These are phyloP conservation scores for Cadophora sp. DNA, from an alignment of 2,329 filamentous ascomycete species.

Conservation along the genomic window DNA sequence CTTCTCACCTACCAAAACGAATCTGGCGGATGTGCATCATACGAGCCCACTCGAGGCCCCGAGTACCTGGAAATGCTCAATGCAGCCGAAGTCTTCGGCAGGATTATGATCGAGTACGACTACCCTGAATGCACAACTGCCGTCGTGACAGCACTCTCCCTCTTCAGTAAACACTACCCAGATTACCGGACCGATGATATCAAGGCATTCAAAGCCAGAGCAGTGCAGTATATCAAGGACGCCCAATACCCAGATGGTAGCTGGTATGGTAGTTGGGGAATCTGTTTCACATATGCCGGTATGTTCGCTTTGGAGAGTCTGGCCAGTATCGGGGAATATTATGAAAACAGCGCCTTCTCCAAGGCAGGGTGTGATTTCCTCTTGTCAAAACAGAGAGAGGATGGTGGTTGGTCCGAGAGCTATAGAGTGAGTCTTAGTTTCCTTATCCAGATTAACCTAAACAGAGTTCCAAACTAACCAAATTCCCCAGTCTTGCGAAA, in stretches of 20 bases:
- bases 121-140: slow-evolving; percentile 98
- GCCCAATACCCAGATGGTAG: slow-evolving; percentile 83
- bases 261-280: slow-evolving; percentile 98
- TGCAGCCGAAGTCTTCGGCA: slow-evolving; percentile 93
- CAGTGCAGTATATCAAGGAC: slow-evolving; percentile 82
- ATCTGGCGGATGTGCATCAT: slow-evolving; percentile 87
- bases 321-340: slow-evolving; percentile 80
- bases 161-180: slow-evolving; percentile 84
- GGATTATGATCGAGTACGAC: slow-evolving; percentile 98
- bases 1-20: slow-evolving; percentile 89
- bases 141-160: slow-evolving; percentile 83
- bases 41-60: slow-evolving; percentile 83
- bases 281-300: slow-evolving; percentile 95
- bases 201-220: slow-evolving; percentile 70
- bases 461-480: slow-evolving; percentile 52
- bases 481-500: slow-evolving; percentile 77
- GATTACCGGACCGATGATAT: slow-evolving; percentile 82
- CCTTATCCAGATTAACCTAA: background rate
- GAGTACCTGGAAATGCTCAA: slow-evolving; percentile 85
- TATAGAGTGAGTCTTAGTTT: slow-evolving; percentile 65
- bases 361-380: slow-evolving; percentile 85
- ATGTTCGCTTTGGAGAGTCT: slow-evolving; percentile 96
- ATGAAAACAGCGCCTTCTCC: slow-evolving; percentile 73
- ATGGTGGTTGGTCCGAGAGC: slow-evolving; percentile 97
- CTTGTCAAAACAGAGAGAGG: slow-evolving; percentile 80